These are phyloP conservation scores for Mycena alexandri DNA, from an alignment of 768 basidiomycete species.

Conservation along the genomic window DNA sequence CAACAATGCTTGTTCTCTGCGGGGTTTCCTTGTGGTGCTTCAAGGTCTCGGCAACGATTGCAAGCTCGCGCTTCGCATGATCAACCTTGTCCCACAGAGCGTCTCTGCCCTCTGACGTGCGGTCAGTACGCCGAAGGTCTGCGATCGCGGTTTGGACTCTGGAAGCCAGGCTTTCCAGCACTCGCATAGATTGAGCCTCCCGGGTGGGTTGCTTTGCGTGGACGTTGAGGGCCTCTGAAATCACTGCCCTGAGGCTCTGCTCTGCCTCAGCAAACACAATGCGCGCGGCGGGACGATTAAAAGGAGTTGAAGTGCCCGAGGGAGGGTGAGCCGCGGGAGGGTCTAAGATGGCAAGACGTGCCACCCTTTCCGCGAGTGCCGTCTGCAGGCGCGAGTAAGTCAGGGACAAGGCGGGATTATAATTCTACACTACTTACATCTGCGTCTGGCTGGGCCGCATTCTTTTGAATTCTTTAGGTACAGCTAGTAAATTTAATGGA, in stretches of 20 bases:
- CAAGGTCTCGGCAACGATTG: conserved; percentile 3
- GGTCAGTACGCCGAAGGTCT: not conserved
- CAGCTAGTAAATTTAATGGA: no score
- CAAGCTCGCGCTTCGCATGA: not conserved
- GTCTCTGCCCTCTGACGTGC: not conserved
- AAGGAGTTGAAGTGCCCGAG: not conserved
- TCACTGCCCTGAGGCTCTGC: not conserved
- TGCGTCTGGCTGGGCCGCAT: not conserved
- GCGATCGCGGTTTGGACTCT: conserved; percentile 6
- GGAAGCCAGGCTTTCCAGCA: not conserved
- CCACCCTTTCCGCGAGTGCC: not conserved
- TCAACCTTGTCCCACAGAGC: conserved; percentile 12
- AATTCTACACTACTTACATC: not conserved
- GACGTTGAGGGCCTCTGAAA: conserved; percentile 8
- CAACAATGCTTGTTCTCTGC: conserved; percentile 4
- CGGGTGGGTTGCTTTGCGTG: conserved; percentile 7
- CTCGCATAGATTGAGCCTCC: not conserved
- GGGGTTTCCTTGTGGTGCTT: conserved; percentile 1
- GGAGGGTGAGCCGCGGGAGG: not conserved
- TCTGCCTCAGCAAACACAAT: not conserved
- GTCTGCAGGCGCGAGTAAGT: conserved; percentile 9
- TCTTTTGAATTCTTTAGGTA: not conserved
- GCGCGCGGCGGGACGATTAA: not conserved
- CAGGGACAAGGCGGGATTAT: not conserved
- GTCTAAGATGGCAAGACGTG: not conserved